Base-by-base conservation (phyloP, 2,329 filamentous ascomycete genomes). In the Penicillium paneum region DNA sequence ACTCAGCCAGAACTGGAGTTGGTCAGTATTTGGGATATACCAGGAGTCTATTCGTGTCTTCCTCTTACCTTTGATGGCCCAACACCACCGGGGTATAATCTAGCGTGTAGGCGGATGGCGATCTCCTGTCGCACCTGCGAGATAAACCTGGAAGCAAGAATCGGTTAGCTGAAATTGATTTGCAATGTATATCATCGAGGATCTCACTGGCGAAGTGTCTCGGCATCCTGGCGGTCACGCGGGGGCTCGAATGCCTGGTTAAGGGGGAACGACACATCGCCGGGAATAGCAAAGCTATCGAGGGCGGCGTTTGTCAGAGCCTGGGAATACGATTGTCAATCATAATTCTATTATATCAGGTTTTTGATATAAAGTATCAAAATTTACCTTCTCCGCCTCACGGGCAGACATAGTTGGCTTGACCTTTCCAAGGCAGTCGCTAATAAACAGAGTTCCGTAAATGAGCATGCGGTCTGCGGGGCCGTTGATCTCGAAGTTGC, bases 401-500 rank as follows among this genome's bases (percentile, higher is more conserved):
- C 84, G 82, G 57, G 84, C 77, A 40, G 75, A 77, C 77, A 90
- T 88, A 41, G 74, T 78, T 12, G 91, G 88, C 78, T 87, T 90
- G 71, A 97, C 91, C 82, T 94, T 95, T 67, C 82, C 80, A 71
- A 99, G 78, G 67, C 91, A 92, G 75, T 97, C 92, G 76, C 88
- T 93, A 68, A 97, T 83, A 76, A 93, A 97, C 71, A 96, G 83
- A 73, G 97, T 99, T 59, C 93, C 93, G 78, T 99, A 99, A 69
- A 97, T 92, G 64, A 99, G 82, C 69, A 97, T 85, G 38, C 94
- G 84, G 77, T 99, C 94, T 55, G 94, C 93, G 26, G 91, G 89
- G 13, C 94, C 94, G 77, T 96, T 93, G 79, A 97, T 96, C 81
- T 97, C 94, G 69, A 99, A 99, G 82, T 97, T 99, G 69, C 94